A percentile compares a stretch with the other conserved stretches of the same genome.
These are phyloP conservation scores for Fusarium sp. DNA, from an alignment of 2,329 filamentous ascomycete genomes.

Conservation along the genomic window DNA sequence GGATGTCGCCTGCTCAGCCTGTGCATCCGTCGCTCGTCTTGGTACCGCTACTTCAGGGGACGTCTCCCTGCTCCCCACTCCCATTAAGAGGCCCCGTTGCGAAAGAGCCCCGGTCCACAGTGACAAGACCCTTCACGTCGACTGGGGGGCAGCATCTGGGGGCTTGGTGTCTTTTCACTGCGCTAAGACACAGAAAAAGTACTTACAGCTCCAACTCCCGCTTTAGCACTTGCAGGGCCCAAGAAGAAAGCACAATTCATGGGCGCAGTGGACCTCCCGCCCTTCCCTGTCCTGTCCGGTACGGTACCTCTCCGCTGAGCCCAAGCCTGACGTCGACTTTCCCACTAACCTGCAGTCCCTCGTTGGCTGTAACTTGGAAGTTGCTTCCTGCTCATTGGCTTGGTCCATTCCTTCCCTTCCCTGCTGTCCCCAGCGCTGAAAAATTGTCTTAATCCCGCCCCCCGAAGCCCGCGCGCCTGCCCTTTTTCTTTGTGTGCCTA, in stretches of 20 bases:
- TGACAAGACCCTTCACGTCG: slow-evolving; percentile 35
- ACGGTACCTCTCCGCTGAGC: slow-evolving; percentile 15
- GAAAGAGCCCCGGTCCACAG: slow-evolving; percentile 13
- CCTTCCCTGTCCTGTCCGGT: slow-evolving; percentile 18
- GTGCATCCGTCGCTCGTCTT: background rate
- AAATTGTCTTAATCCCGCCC: slow-evolving; percentile 45
- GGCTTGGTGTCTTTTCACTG: slow-evolving; percentile 24
- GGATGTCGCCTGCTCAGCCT: background rate
- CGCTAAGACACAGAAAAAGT: slow-evolving; percentile 24
- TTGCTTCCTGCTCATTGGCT: slow-evolving; percentile 23
- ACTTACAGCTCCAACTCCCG: slow-evolving; percentile 17
- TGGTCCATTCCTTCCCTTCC: slow-evolving; percentile 40
- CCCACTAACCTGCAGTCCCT: slow-evolving; percentile 35
- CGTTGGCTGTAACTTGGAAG: slow-evolving; percentile 26
- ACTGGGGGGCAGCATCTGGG: slow-evolving; percentile 29
- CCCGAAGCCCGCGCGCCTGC: slow-evolving; percentile 33
- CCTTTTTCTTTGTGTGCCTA: slow-evolving; percentile 32
- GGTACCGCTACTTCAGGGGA: slow-evolving; percentile 33
- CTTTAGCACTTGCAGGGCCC: slow-evolving; percentile 20
- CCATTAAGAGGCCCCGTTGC: slow-evolving; percentile 24
- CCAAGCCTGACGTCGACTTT: slow-evolving; percentile 35
- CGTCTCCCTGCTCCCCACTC: slow-evolving; percentile 12
- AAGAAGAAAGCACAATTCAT: slow-evolving; percentile 36
- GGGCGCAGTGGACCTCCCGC: slow-evolving; percentile 29
- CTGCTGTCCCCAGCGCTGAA: slow-evolving; percentile 36